phyloP scores from a whole-genome alignment of 768 basidiomycete species.

The Solioccasus polychromus region DNA sequence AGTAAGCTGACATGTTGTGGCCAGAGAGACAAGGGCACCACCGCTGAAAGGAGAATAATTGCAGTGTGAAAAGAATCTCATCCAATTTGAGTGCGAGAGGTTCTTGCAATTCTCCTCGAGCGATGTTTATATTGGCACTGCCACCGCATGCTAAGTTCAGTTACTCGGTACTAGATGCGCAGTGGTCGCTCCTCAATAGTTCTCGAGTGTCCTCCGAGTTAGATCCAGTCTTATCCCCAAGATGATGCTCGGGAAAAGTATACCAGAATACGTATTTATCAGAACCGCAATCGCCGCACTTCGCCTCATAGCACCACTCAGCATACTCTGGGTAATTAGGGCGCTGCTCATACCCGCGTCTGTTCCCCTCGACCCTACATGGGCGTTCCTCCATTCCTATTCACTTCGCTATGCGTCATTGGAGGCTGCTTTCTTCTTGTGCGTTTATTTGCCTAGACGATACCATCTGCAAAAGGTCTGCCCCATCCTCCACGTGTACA shows the following conservation, averaged over 20 bases:
- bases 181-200: too few relatives aligned
- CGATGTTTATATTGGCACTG: too few relatives aligned
- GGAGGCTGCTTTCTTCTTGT: slow-evolving; percentile 49
- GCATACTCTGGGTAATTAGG: slow-evolving; percentile 37
- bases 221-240: background rate
- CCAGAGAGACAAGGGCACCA: too few relatives aligned
- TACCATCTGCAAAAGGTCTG: slow-evolving; percentile 44
- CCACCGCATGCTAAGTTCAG: too few relatives aligned
- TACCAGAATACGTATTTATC: slow-evolving; percentile 55
- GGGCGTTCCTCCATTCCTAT: slow-evolving; percentile 5
- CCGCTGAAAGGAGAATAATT: too few relatives aligned
- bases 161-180: too few relatives aligned
- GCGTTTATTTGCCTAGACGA: slow-evolving; percentile 48
- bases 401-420: slow-evolving; percentile 34
- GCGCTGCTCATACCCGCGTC: slow-evolving; percentile 10
- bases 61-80: too few relatives aligned
- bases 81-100: too few relatives aligned
- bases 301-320: slow-evolving; percentile 49
- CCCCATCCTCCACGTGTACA: background rate
- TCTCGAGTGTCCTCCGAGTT: background rate
- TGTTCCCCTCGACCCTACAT: background rate
- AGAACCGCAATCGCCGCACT: slow-evolving; percentile 42
- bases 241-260: slow-evolving; percentile 46
- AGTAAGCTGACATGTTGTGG: too few relatives aligned
- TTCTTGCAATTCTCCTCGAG: too few relatives aligned